These are phyloP conservation scores for Phytophthora gonapodyides DNA, from an alignment of 352 stramenopile genomes.

Conservation along the genomic window DNA sequence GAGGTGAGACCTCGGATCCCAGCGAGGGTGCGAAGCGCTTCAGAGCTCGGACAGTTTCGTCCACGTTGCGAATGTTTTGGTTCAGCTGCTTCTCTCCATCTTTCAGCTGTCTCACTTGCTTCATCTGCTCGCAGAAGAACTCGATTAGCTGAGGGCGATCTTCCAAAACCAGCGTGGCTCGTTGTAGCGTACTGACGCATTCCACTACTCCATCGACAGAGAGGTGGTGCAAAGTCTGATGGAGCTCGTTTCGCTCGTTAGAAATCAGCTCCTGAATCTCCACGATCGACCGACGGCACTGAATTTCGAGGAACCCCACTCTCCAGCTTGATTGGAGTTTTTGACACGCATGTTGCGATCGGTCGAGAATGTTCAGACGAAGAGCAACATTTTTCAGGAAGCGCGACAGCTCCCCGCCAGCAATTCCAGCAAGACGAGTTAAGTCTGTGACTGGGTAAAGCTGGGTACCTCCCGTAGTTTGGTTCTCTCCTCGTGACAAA, in stretches of 20 bases:
- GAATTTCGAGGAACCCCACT: slow-evolving; percentile 76
- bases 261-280: slow-evolving; percentile 68
- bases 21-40: slow-evolving; percentile 47
- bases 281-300: slow-evolving; percentile 61
- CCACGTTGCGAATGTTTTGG: slow-evolving; percentile 72
- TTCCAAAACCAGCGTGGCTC: slow-evolving; percentile 53
- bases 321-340: slow-evolving; percentile 75
- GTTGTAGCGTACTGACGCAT: slow-evolving; percentile 51
- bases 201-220: slow-evolving; percentile 40
- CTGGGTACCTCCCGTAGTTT: background rate
- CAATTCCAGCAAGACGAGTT: slow-evolving; percentile 38
- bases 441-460: slow-evolving; percentile 24
- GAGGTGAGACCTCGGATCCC: slow-evolving; percentile 29
- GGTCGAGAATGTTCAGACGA: slow-evolving; percentile 48
- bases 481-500: background rate
- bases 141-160: slow-evolving; percentile 74
- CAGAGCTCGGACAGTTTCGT: slow-evolving; percentile 60
- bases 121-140: slow-evolving; percentile 74
- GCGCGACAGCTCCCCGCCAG: slow-evolving; percentile 42
- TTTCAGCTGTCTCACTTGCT: slow-evolving; percentile 55
- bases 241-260: slow-evolving; percentile 48
- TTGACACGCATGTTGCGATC: slow-evolving; percentile 60
- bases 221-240: slow-evolving; percentile 46
- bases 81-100: slow-evolving; percentile 62
- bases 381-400: slow-evolving; percentile 49